Conservation (phyloP, 2,329 filamentous ascomycete genomes). For the Fusarium sp. region DNA sequence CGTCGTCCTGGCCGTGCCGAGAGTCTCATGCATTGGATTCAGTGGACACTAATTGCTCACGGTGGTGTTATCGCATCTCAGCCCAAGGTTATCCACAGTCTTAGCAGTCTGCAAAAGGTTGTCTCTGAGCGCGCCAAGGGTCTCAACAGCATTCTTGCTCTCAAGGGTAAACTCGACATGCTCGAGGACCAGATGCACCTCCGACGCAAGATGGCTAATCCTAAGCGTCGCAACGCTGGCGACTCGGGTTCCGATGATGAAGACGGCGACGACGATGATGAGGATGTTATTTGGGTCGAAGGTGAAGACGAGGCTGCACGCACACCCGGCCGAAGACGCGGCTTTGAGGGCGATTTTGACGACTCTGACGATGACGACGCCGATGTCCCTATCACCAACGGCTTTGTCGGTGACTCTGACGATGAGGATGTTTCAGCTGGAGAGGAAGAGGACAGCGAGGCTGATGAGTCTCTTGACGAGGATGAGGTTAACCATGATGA, state of each 20-base stretch:
- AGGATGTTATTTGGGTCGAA: conserved; percentile 88
- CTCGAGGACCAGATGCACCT: conserved; percentile 89
- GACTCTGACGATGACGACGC: conserved; percentile 63
- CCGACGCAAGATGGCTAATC: conserved; percentile 68
- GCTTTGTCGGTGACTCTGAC: conserved; percentile 68
- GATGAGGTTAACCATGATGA: conserved; percentile 71
- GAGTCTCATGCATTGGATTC: conserved; percentile 92
- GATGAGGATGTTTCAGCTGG: conserved; percentile 64
- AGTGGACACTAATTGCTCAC: conserved; percentile 92
- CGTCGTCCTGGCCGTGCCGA: conserved; percentile 88
- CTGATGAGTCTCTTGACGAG: conserved; percentile 63
- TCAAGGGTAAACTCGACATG: conserved; percentile 97
- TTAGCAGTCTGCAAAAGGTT: conserved; percentile 84
- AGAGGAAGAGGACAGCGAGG: conserved; percentile 55
- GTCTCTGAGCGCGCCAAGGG: conserved; percentile 87
- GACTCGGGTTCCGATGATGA: conserved; percentile 59
- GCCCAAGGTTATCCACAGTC: conserved; percentile 81
- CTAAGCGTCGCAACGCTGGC: conserved; percentile 55
- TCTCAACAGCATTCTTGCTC: conserved; percentile 81
- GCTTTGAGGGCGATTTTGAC: conserved; percentile 54
- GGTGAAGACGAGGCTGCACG: conserved; percentile 79
- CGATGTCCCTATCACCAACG: conserved; percentile 66
- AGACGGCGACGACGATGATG: conserved; percentile 57
- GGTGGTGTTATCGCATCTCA: conserved; percentile 90
- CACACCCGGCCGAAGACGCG: conserved; percentile 51